Conservation (phyloP, 202 grass and related monocot species). For the Panicum virgatum region DNA sequence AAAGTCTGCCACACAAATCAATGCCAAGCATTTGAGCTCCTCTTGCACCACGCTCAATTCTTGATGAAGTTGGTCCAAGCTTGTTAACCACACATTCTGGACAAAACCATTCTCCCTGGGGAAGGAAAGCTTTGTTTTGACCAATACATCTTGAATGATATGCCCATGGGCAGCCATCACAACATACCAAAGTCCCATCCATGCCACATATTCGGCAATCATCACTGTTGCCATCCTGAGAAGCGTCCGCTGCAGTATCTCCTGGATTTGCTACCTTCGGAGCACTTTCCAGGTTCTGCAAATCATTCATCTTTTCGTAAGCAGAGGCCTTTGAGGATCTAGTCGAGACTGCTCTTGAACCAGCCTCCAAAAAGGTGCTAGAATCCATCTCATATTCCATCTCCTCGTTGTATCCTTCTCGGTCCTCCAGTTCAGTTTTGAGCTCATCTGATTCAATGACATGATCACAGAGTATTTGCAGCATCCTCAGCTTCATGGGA, state of each 20-base stretch:
- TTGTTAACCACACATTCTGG: conserved; percentile 89
- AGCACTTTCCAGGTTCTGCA: conserved; percentile 33
- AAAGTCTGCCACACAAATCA: conserved; percentile 68
- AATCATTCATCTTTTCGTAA: conserved; percentile 43
- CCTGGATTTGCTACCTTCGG: conserved; percentile 44
- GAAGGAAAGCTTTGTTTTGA: conserved; percentile 80
- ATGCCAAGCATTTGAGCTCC: conserved; percentile 78
- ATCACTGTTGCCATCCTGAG: conserved; percentile 88
- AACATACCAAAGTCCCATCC: conserved; percentile 98
- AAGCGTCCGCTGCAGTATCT: conserved; percentile 39
- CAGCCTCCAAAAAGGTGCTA: conserved; percentile 23
- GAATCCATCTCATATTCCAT: conserved; percentile 57
- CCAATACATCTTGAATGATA: conserved; percentile 99
- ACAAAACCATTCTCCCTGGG: conserved; percentile 82
- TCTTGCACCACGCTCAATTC: conserved; percentile 79
- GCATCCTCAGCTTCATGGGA: conserved; percentile 66
- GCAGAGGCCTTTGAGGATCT: conserved; percentile 47
- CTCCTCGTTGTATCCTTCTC: conserved; percentile 72
- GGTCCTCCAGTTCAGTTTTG: conserved; percentile 80
- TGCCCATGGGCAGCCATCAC: conserved; percentile 87
- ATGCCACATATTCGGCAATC: conserved; percentile 94
- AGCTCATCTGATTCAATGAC: conserved; percentile 75
- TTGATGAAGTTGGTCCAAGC: conserved; percentile 67
- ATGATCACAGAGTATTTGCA: conserved; percentile 95
- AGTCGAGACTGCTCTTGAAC: conserved; percentile 44